Conservation (phyloP, 805 yeast species). For the Spathaspora sp. region DNA sequence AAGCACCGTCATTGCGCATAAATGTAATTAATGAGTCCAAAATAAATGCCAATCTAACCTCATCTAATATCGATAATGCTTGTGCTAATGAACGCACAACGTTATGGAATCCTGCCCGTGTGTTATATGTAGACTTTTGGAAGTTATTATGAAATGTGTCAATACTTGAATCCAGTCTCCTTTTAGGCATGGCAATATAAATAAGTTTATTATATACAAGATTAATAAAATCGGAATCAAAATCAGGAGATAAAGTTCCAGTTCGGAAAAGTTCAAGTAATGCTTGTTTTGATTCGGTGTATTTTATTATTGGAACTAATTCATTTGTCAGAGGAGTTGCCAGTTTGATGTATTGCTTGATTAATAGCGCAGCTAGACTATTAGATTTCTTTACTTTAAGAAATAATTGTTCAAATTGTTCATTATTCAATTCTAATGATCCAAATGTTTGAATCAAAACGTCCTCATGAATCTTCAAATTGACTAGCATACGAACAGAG, state of each 20-base stretch:
- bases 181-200: slow-evolving; percentile 11
- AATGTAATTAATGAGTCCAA: slow-evolving; percentile 4
- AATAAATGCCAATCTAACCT: slow-evolving; percentile 13
- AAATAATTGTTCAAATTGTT: slow-evolving; percentile 2
- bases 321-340: background rate
- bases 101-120: slow-evolving; percentile 16
- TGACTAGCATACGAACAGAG: background rate
- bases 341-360: background rate
- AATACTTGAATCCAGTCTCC: background rate
- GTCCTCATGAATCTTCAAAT: background rate
- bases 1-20: background rate
- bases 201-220: slow-evolving; percentile 2
- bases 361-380: background rate
- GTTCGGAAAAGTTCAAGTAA: slow-evolving; percentile 8
- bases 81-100: slow-evolving; percentile 27
- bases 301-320: background rate
- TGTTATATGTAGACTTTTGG: background rate
- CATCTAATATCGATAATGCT: slow-evolving; percentile 19
- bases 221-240: slow-evolving; percentile 3
- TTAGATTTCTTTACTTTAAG: background rate
- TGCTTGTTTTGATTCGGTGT: background rate
- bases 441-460: background rate
- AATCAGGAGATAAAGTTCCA: slow-evolving; percentile 1
- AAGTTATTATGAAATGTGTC: background rate
- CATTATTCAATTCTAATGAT: background rate